Evolutionary conservation across 2,329 filamentous ascomycete species (phyloP).

Genomic region (Aspergillus sp.): DNA sequence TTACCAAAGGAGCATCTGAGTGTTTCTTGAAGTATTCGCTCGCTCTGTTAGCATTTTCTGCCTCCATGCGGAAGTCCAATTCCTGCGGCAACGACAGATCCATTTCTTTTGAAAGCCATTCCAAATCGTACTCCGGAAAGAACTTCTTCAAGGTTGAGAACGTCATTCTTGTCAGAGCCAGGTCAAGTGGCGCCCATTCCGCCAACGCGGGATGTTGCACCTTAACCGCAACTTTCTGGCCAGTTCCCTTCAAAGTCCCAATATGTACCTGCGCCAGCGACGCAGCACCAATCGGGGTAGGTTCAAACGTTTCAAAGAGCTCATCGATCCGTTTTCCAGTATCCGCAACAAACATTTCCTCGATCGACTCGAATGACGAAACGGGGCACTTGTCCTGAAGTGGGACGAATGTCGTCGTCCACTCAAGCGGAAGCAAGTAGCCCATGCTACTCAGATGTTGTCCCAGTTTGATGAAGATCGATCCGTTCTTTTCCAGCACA

Average conservation of each 20-base stretch:
- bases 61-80: constrained; percentile 84
- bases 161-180: constrained; percentile 81
- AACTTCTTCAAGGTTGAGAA: constrained; percentile 87
- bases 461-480: constrained; percentile 96
- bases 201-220: constrained; percentile 89
- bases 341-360: constrained; percentile 81
- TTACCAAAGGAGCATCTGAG: constrained; percentile 75
- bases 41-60: constrained; percentile 75
- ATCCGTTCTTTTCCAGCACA: constrained; percentile 92
- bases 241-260: constrained; percentile 76
- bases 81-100: constrained; percentile 86
- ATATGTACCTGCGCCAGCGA: constrained; percentile 93
- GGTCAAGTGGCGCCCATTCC: constrained; percentile 85
- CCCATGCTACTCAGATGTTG: constrained; percentile 97
- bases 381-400: constrained; percentile 95
- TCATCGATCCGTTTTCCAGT: constrained; percentile 77
- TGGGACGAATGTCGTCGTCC: constrained; percentile 94
- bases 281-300: constrained; percentile 81
- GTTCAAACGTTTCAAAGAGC: constrained; percentile 82
- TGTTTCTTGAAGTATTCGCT: constrained; percentile 77
- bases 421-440: constrained; percentile 85
- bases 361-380: constrained; percentile 82
- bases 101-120: constrained; percentile 94
- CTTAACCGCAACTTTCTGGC: constrained; percentile 90
- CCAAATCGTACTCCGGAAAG: constrained; percentile 96